Conservation (phyloP, 2,329 filamentous ascomycete genomes). For the Ophioceras dolichostomum region DNA sequence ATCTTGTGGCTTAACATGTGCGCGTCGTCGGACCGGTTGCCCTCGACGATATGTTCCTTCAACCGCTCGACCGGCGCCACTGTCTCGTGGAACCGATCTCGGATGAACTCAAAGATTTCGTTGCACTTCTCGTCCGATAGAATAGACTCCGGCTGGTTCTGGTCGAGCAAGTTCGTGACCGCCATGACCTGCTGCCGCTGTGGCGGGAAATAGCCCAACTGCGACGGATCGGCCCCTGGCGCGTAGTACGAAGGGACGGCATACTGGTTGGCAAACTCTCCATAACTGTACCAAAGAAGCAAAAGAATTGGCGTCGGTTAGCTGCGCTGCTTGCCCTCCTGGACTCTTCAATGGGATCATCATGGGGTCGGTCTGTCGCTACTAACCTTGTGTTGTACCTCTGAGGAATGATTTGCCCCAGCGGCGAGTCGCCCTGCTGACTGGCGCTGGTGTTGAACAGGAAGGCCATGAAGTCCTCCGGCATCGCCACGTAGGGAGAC, state of each 20-base stretch:
- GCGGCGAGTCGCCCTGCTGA: conserved; percentile 39
- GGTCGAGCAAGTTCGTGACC: conserved; percentile 73
- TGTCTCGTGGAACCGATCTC: conserved; percentile 68
- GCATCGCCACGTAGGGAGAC: conserved; percentile 72
- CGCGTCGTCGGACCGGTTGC: conserved; percentile 53
- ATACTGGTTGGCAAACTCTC: conserved; percentile 36
- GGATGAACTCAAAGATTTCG: conserved; percentile 73
- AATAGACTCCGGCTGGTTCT: conserved; percentile 64
- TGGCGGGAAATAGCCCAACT: conserved; percentile 45
- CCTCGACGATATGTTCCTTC: conserved; percentile 67
- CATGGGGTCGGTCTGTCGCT: no score
- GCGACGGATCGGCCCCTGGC: conserved; percentile 27
- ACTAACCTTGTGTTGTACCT: conserved; percentile 15
- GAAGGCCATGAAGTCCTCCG: conserved; percentile 79
- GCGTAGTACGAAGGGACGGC: conserved; percentile 30
- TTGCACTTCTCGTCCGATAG: conserved; percentile 81
- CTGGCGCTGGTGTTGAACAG: conserved; percentile 52
- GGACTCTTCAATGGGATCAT: no score
- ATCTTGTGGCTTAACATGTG: conserved; percentile 74
- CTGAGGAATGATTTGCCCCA: conserved; percentile 36
- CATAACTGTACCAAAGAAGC: conserved; percentile 30
- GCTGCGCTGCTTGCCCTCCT: no score
- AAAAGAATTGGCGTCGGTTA: no score
- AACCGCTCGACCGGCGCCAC: conserved; percentile 61
- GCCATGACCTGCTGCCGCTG: conserved; percentile 73